A percentile compares a stretch with the other conserved stretches of the same genome.
phyloP scores from a whole-genome alignment of 2,329 filamentous ascomycete genomes.

The Pestalotiopsis sp. region DNA sequence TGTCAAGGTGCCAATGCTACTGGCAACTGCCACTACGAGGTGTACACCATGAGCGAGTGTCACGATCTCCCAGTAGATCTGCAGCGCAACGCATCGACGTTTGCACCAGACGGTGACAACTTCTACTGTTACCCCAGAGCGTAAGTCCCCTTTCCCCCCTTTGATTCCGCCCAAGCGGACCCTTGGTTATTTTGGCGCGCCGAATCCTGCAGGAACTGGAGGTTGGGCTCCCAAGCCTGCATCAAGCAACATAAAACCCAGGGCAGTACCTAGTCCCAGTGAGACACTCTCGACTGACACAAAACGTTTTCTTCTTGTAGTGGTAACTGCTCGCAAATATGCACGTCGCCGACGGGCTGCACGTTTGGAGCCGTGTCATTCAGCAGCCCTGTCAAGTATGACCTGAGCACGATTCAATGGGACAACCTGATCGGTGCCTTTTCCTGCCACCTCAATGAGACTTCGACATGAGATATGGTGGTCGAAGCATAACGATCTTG shows the following conservation, averaged over 20 bases:
- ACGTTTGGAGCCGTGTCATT: constrained; percentile 53
- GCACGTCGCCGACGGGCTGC: constrained; percentile 55
- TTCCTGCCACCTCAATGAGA: constrained; percentile 35
- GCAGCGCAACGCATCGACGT: constrained; percentile 47
- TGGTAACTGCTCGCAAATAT: constrained; percentile 44
- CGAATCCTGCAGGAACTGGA: background rate
- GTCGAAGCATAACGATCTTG: background rate
- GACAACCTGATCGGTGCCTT: constrained; percentile 41
- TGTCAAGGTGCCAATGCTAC: constrained; percentile 55
- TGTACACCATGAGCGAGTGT: constrained; percentile 48
- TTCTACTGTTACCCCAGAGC: constrained; percentile 51
- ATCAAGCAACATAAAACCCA: background rate
- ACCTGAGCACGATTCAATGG: constrained; percentile 50
- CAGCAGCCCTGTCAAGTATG: constrained; percentile 47
- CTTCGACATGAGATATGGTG: constrained; percentile 16
- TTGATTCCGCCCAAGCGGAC: too few species aligned
- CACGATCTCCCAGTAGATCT: constrained; percentile 47
- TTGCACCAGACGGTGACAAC: constrained; percentile 51
- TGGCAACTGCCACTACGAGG: constrained; percentile 46
- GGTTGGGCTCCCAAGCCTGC: background rate
- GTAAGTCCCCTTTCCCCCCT: constrained; percentile 22
- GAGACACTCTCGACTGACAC: background rate
- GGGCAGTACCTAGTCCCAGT: background rate
- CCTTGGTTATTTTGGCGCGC: background rate
- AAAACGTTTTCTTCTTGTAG: constrained; percentile 18